Conservation (phyloP, 148 eudicot species). For the Persicaria tinctoria region DNA sequence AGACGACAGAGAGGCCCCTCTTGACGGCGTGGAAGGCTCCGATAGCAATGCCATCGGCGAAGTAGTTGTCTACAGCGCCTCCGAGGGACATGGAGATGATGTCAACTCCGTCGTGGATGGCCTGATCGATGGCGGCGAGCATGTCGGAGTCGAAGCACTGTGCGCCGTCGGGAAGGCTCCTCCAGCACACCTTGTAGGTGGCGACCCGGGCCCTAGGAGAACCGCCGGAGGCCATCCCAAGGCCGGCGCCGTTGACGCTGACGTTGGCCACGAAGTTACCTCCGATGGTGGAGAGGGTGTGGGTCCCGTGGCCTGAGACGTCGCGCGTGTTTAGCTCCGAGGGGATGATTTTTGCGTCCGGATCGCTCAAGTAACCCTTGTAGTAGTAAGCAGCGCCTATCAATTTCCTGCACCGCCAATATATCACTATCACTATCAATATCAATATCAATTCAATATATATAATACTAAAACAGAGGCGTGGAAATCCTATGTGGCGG, state of each 20-base stretch:
- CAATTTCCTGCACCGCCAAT: slow-evolving; percentile 35
- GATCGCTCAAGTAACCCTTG: slow-evolving; percentile 21
- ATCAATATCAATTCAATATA: too few species aligned
- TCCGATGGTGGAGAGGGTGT: slow-evolving; percentile 64
- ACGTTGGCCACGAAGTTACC: slow-evolving; percentile 54
- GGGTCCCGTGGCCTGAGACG: slow-evolving; percentile 51
- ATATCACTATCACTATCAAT: too few species aligned
- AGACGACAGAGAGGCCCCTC: slow-evolving; percentile 41
- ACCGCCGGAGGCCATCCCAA: slow-evolving; percentile 65
- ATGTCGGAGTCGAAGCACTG: slow-evolving; percentile 42
- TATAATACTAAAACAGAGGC: too few species aligned
- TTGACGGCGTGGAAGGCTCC: slow-evolving; percentile 51
- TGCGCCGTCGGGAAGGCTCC: slow-evolving; percentile 12
- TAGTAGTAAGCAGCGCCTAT: slow-evolving; percentile 52
- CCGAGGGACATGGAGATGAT: slow-evolving; percentile 55
- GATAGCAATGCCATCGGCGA: slow-evolving; percentile 32
- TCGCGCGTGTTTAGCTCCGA: slow-evolving; percentile 31
- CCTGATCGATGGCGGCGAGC: slow-evolving; percentile 41
- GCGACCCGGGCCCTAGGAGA: slow-evolving; percentile 69
- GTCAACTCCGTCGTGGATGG: slow-evolving; percentile 60
- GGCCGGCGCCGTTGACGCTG: slow-evolving; percentile 23
- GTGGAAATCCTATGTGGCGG: too few species aligned
- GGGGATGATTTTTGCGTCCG: slow-evolving; percentile 4
- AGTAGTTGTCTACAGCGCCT: slow-evolving; percentile 21
- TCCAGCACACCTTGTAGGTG: slow-evolving; percentile 62